Evolutionary conservation across 495 filamentous ascomycete genomes (phyloP), one percentile per base, ranked within the genome.

Genomic region (Penicillium manginii): DNA sequence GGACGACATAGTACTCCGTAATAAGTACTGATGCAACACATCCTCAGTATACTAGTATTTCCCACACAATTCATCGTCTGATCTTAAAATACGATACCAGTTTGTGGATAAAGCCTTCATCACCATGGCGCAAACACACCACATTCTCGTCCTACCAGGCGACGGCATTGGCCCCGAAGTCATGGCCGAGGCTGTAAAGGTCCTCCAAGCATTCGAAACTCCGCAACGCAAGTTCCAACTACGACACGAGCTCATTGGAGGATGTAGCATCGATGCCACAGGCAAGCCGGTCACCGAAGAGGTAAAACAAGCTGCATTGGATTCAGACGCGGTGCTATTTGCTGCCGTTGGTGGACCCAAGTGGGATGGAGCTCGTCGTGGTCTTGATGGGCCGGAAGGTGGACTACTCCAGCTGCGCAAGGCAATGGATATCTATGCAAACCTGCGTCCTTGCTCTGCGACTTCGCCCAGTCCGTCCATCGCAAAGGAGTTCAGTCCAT

Each of bases 151-250:
- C 52, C 76, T 84, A 18, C 78, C 80, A 4, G 82, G 80, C 59
- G 82, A 84, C 57, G 78, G 81, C 52, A 79, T 84, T 63, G 82
- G 82, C 32, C 81, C 81, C 0, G 82, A 84, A 60, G 74, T 84
- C 37, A 82, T 82, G 68, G 52, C 70, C 37, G 81, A 83, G 64
- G 81, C 81, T 39, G 65, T 78, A 47, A 81, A 81, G 61, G 73
- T 84, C 23, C 78, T 84, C 12, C 62, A 77, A 58, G 70, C 72
- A 45, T 76, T 83, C 60, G 75, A 78, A 60, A 67, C 64, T n/a
- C 51, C 69, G 2, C 39, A 66, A 3, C 65, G 64, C 48, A 69
- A 63, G 19, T 83, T 84, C 57, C 60, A 69, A 15, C 66, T 80
- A 7, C 75, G 72, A 35, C 69, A 74, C 29, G 77, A 81, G 43